phyloP scores from a whole-genome alignment of 1,284 basidiomycete species.

The Ceratobasidium sp. region DNA sequence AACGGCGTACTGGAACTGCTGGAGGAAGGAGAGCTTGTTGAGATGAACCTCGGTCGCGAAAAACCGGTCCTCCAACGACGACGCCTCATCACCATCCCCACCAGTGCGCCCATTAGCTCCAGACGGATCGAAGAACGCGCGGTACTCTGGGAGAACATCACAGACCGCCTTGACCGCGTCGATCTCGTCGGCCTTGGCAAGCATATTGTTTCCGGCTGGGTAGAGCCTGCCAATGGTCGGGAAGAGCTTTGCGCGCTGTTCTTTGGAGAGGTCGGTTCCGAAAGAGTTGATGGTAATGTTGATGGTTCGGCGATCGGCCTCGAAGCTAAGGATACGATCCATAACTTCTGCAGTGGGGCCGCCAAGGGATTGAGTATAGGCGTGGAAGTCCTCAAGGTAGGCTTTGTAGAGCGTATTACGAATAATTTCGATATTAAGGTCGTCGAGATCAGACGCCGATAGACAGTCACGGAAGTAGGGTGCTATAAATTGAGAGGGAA shows the following conservation, averaged over 20 bases:
- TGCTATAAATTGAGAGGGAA: constrained; percentile 64
- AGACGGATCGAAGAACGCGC: constrained; percentile 83
- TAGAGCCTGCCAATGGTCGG: constrained; percentile 94
- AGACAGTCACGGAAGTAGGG: constrained; percentile 98
- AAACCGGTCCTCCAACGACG: constrained; percentile 93
- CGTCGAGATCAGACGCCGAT: constrained; percentile 95
- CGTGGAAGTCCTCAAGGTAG: constrained; percentile 97
- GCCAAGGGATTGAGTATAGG: constrained; percentile 84
- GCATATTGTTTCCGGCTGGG: constrained; percentile 94
- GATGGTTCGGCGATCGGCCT: constrained; percentile 96
- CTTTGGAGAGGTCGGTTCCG: constrained; percentile 94
- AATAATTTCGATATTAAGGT: constrained; percentile 99
- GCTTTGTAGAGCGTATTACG: constrained; percentile 99
- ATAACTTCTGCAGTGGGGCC: constrained; percentile 91
- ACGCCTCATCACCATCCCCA: constrained; percentile 68
- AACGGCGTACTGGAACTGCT: constrained; percentile 94
- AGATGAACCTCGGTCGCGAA: constrained; percentile 94
- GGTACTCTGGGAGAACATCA: constrained; percentile 92
- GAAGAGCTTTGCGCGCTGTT: constrained; percentile 96
- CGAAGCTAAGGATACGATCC: constrained; percentile 91
- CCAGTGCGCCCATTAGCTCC: constrained; percentile 54
- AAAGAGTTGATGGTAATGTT: constrained; percentile 99
- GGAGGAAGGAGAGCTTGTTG: constrained; percentile 94
- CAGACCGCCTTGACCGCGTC: constrained; percentile 93
- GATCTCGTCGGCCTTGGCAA: constrained; percentile 95